These are phyloP conservation scores for Tricholoma hemisulphureum DNA, from an alignment of 768 basidiomycete genomes.

Conservation along the genomic window DNA sequence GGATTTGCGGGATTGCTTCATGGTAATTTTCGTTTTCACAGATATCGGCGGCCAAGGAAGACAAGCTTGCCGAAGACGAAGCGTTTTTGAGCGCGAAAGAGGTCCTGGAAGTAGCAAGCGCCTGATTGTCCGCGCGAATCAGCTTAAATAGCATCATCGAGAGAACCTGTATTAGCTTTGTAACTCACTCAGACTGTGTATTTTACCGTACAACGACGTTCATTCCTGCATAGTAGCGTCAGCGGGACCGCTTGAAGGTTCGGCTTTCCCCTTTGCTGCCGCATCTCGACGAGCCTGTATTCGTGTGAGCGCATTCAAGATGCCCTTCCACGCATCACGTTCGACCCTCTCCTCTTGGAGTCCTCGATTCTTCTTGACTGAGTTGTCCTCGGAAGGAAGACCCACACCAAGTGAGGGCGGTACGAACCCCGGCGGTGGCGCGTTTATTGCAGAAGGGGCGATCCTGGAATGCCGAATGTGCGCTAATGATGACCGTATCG, in stretches of 20 bases:
- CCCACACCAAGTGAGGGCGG: slow-evolving; percentile 80
- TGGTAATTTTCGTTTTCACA: slow-evolving; percentile 21
- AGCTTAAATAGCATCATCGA: background rate
- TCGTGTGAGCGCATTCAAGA: slow-evolving; percentile 63
- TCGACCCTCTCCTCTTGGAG: slow-evolving; percentile 77
- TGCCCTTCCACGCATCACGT: slow-evolving; percentile 74
- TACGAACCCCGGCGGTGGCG: slow-evolving; percentile 68
- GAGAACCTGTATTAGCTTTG: background rate
- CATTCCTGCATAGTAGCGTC: slow-evolving; percentile 26
- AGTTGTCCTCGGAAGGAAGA: slow-evolving; percentile 47
- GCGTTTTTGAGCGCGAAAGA: slow-evolving; percentile 59
- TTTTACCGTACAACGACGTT: slow-evolving; percentile 5
- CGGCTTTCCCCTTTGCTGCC: slow-evolving; percentile 19
- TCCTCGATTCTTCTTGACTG: slow-evolving; percentile 49
- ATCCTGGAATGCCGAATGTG: slow-evolving; percentile 81
- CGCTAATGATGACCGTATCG: slow-evolving; percentile 75
- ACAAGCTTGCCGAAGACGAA: slow-evolving; percentile 39
- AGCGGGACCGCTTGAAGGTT: slow-evolving; percentile 15
- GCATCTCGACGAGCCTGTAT: slow-evolving; percentile 48
- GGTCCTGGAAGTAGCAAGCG: slow-evolving; percentile 49
- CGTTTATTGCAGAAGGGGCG: slow-evolving; percentile 84
- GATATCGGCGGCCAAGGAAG: slow-evolving; percentile 45
- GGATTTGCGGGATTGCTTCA: background rate
- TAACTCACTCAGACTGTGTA: slow-evolving; percentile 1
- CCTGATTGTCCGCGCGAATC: slow-evolving; percentile 30